A percentile compares a stretch with the other conserved stretches of the same genome.
Evolutionary conservation across 495 filamentous ascomycete species (phyloP).

Genomic region (Neohortaea acidophila): DNA sequence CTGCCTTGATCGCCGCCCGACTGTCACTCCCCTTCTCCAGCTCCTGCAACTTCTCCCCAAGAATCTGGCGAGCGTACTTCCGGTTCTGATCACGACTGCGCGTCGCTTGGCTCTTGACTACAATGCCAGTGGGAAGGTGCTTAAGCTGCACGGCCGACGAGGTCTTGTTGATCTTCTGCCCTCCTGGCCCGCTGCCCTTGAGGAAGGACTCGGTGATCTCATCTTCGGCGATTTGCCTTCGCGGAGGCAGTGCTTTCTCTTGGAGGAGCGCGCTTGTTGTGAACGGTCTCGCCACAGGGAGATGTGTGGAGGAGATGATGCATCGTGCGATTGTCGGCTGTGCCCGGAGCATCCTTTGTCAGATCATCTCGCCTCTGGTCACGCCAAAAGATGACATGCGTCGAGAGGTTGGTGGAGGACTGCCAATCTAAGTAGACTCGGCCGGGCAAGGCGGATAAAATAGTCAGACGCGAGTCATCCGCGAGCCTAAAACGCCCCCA

Average conservation of each 20-base stretch:
- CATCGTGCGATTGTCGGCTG: too few relatives aligned
- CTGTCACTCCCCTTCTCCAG: slow-evolving; percentile 44
- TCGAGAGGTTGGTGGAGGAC: too few relatives aligned
- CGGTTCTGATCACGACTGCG: slow-evolving; percentile 78
- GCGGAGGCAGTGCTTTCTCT: slow-evolving; percentile 54
- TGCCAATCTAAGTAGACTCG: too few relatives aligned
- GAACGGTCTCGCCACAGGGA: too few relatives aligned
- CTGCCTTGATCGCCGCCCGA: slow-evolving; percentile 40
- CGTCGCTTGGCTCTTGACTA: slow-evolving; percentile 84
- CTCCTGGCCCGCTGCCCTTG: slow-evolving; percentile 83
- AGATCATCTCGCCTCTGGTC: too few relatives aligned
- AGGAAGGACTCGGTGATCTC: slow-evolving; percentile 76
- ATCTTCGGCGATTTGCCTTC: slow-evolving; percentile 55
- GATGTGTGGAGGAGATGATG: too few relatives aligned
- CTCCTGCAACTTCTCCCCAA: slow-evolving; percentile 66
- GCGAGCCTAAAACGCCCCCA: too few relatives aligned
- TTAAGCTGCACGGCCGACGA: slow-evolving; percentile 86
- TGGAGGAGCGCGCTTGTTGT: neutral
- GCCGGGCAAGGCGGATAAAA: too few relatives aligned
- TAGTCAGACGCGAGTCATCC: too few relatives aligned
- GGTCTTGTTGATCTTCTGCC: slow-evolving; percentile 99
- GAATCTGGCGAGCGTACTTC: slow-evolving; percentile 61
- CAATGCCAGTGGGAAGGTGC: slow-evolving; percentile 74
- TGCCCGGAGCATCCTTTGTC: too few relatives aligned
- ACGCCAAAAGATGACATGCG: too few relatives aligned